phyloP scores from a whole-genome alignment of 495 filamentous ascomycete species.

The Aspergillus cristatus region DNA sequence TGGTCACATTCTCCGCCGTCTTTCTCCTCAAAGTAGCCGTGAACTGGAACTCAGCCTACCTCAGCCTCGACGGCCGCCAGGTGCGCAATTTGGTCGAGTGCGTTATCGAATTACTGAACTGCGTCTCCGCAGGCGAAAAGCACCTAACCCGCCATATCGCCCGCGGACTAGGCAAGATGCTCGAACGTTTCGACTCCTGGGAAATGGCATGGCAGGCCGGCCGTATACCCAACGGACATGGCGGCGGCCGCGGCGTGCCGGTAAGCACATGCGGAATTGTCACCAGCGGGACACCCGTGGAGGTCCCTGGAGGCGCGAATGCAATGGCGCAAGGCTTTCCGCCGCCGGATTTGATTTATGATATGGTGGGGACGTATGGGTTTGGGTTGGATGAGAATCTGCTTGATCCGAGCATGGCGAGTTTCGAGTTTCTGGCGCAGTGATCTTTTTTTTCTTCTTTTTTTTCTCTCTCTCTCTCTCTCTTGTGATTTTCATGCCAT shows the following conservation, averaged over 20 bases:
- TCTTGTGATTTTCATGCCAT: no score
- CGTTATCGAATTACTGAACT: conserved; percentile 43
- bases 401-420: conserved; percentile 38
- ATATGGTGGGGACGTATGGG: conserved; percentile 41
- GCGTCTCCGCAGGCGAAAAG: conserved; percentile 41
- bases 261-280: conserved; percentile 1
- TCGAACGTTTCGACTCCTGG: conserved; percentile 39
- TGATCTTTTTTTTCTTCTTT: conserved; percentile 4
- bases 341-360: conserved; percentile 40
- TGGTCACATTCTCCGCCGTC: conserved; percentile 51
- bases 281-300: conserved; percentile 5
- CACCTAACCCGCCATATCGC: conserved; percentile 47
- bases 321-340: conserved; percentile 40
- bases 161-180: conserved; percentile 43
- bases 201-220: conserved; percentile 27
- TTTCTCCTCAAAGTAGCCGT: conserved; percentile 49
- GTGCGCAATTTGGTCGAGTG: conserved; percentile 40
- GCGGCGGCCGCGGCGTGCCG: background rate
- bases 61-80: conserved; percentile 32
- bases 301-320: conserved; percentile 36
- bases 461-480: background rate
- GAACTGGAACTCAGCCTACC: conserved; percentile 44
- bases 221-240: conserved; percentile 2
- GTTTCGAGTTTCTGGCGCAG: conserved; percentile 36
- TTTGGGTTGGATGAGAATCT: conserved; percentile 40